phyloP scores from a whole-genome alignment of 192 early-diverging fungal genomes.

The Geranomyces michiganensis region DNA sequence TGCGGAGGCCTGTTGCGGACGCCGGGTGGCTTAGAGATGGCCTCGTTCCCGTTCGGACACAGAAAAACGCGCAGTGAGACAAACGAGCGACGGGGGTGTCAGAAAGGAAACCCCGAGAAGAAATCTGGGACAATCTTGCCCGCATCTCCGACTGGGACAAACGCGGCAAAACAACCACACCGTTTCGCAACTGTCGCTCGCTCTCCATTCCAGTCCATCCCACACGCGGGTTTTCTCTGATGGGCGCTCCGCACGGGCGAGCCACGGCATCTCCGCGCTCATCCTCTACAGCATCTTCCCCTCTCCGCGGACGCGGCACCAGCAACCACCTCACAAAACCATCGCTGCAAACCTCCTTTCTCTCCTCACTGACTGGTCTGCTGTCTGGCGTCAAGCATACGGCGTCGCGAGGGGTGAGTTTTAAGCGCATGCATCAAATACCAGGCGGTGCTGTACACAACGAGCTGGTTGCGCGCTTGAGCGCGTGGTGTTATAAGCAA shows the following conservation, averaged over 20 bases:
- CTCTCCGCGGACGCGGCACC: neutral
- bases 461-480: neutral
- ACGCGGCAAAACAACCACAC: too few species aligned
- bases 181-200: too few species aligned
- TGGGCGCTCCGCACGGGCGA: slow-evolving; percentile 7
- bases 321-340: slow-evolving; percentile 1
- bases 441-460: neutral
- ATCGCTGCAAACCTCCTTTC: slow-evolving; percentile 5
- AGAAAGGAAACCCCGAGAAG: too few species aligned
- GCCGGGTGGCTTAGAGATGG: too few species aligned
- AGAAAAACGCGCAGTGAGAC: too few species aligned
- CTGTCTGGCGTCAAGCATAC: neutral
- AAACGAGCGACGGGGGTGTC: too few species aligned
- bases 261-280: neutral
- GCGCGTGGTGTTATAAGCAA: neutral
- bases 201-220: too few species aligned
- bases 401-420: slow-evolving; percentile 1
- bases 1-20: too few species aligned
- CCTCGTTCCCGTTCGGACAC: too few species aligned
- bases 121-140: too few species aligned
- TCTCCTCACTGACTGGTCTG: neutral
- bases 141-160: too few species aligned
- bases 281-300: neutral
- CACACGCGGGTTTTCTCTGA: too few species aligned
- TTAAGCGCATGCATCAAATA: neutral